phyloP scores from a whole-genome alignment of 2,329 filamentous ascomycete genomes.

The Dryadomyces sulphureus region DNA sequence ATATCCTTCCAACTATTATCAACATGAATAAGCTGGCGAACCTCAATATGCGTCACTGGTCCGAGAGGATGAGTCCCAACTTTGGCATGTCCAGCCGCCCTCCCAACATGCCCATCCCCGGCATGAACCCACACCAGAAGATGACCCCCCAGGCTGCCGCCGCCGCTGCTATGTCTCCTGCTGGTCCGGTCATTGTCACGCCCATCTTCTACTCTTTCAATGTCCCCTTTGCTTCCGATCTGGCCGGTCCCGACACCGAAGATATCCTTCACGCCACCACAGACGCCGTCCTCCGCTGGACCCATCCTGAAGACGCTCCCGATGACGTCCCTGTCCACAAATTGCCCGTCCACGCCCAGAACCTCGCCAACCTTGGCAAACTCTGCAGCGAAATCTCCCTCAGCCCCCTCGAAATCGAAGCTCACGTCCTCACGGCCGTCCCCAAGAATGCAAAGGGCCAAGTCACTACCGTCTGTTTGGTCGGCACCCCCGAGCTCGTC shows the following conservation, averaged over 20 bases:
- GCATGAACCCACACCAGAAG: slow-evolving; percentile 43
- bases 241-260: slow-evolving; percentile 83
- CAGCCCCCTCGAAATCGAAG: slow-evolving; percentile 57
- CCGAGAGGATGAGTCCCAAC: slow-evolving; percentile 53
- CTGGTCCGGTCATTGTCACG: slow-evolving; percentile 55
- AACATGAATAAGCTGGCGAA: slow-evolving; percentile 56
- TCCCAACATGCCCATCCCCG: slow-evolving; percentile 38
- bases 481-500: slow-evolving; percentile 73
- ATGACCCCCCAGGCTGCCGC: slow-evolving; percentile 30
- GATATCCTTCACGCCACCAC: slow-evolving; percentile 88
- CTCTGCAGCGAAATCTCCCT: slow-evolving; percentile 73
- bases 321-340: slow-evolving; percentile 77
- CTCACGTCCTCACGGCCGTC: slow-evolving; percentile 68
- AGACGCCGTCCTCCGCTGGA: slow-evolving; percentile 82
- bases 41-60: slow-evolving; percentile 52
- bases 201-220: slow-evolving; percentile 93
- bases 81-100: slow-evolving; percentile 45
- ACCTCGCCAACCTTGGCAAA: slow-evolving; percentile 63
- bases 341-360: slow-evolving; percentile 80
- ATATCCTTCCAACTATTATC: slow-evolving; percentile 10
- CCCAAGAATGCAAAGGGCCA: slow-evolving; percentile 55
- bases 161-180: slow-evolving; percentile 23
- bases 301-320: slow-evolving; percentile 73
- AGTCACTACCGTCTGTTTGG: slow-evolving; percentile 81
- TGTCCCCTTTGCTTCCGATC: slow-evolving; percentile 84